A percentile compares a stretch with the other conserved stretches of the same genome.
Conservation (phyloP, 2,329 filamentous ascomycete species). For the Clonostachys byssicola region DNA sequence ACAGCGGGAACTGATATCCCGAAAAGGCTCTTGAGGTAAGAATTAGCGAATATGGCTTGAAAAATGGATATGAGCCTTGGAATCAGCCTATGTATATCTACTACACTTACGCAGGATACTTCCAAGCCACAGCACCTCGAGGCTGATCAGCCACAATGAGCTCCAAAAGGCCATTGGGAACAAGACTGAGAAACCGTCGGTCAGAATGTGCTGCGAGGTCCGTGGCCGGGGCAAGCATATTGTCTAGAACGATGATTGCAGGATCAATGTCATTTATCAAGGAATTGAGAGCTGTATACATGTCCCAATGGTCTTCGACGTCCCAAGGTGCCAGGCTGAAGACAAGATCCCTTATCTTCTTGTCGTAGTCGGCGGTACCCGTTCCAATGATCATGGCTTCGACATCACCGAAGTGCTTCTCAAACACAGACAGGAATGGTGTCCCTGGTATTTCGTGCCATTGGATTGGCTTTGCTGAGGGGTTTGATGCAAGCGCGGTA, state of each 20-base stretch:
- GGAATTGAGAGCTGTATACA: constrained; percentile 14
- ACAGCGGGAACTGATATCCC: too few species aligned
- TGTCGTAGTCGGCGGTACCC: constrained; percentile 7
- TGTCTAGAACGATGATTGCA: constrained; percentile 23
- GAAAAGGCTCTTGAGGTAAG: too few species aligned
- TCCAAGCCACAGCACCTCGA: too few species aligned
- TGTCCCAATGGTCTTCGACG: constrained; percentile 17
- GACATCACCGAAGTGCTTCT: neutral
- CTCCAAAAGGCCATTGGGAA: too few species aligned
- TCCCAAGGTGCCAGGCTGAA: constrained; percentile 18
- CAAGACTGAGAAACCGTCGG: too few species aligned
- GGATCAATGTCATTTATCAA: constrained; percentile 22
- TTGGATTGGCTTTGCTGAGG: constrained; percentile 7
- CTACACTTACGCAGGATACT: too few species aligned
- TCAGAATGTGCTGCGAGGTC: constrained; percentile 7
- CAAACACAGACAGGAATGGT: constrained; percentile 2
- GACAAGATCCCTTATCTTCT: constrained; percentile 8
- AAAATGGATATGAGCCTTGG: too few species aligned
- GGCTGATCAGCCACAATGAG: too few species aligned
- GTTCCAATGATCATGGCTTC: constrained; percentile 3
- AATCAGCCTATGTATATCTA: too few species aligned
- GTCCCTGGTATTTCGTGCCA: constrained; percentile 14
- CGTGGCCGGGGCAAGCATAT: constrained; percentile 16
- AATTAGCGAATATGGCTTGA: too few species aligned
- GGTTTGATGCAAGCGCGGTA: constrained; percentile 8